phyloP scores from a whole-genome alignment of 2,329 filamentous ascomycete species.

The Teratosphaeriaceae sp. region DNA sequence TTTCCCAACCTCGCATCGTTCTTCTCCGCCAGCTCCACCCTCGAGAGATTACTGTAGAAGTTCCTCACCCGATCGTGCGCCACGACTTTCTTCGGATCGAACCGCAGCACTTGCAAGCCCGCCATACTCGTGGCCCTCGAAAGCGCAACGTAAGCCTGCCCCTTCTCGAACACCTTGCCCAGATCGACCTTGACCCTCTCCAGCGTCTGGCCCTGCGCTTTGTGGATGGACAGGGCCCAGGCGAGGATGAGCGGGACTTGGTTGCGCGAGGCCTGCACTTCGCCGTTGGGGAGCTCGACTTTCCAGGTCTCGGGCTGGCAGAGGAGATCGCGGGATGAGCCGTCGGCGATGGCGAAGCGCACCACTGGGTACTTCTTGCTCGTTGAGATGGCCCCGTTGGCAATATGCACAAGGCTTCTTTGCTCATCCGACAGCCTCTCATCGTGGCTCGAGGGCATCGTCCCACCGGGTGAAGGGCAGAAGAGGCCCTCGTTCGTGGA shows the following conservation, averaged over 20 bases:
- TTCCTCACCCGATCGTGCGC: slow-evolving; percentile 78
- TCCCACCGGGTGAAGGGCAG: slow-evolving; percentile 22
- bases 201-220: slow-evolving; percentile 91
- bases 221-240: slow-evolving; percentile 96
- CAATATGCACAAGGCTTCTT: slow-evolving; percentile 4
- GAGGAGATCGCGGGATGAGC: slow-evolving; percentile 67
- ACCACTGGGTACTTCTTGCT: slow-evolving; percentile 71
- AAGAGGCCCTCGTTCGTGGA: slow-evolving; percentile 22
- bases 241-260: slow-evolving; percentile 79
- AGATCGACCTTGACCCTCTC: slow-evolving; percentile 93
- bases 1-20: slow-evolving; percentile 30
- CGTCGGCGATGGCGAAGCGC: slow-evolving; percentile 73
- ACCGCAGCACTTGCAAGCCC: slow-evolving; percentile 80
- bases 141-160: slow-evolving; percentile 93
- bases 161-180: slow-evolving; percentile 89
- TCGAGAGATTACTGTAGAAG: slow-evolving; percentile 80
- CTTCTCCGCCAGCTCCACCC: slow-evolving; percentile 49
- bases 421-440: slow-evolving; percentile 4
- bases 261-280: slow-evolving; percentile 79
- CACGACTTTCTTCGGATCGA: slow-evolving; percentile 87
- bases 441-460: slow-evolving; percentile 20
- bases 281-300: slow-evolving; percentile 90
- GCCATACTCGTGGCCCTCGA: slow-evolving; percentile 84
- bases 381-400: slow-evolving; percentile 37
- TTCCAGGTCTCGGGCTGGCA: slow-evolving; percentile 92